Conservation (phyloP, 2,329 filamentous ascomycete genomes). For the Dactylella cylindrospora region DNA sequence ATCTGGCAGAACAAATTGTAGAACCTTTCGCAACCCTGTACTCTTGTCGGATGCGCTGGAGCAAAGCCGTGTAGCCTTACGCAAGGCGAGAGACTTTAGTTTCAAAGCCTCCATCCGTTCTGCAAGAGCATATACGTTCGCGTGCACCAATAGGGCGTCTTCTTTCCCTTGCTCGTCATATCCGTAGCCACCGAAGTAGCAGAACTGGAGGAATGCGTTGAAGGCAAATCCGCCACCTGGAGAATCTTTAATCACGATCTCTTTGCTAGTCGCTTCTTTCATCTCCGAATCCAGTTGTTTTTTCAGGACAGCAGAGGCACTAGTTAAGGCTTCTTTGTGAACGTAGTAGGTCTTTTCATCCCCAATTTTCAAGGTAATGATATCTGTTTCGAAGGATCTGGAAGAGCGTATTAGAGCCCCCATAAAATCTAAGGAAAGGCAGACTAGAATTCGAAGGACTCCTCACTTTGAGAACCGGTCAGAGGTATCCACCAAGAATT, state of each 20-base stretch:
- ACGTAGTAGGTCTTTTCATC: constrained; percentile 11
- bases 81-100: constrained; percentile 22
- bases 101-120: constrained; percentile 32
- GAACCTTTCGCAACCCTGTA: constrained; percentile 1
- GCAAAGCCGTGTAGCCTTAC: constrained; percentile 20
- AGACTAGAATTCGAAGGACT: neutral
- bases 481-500: constrained; percentile 6
- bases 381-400: constrained; percentile 12
- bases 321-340: constrained; percentile 17
- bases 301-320: constrained; percentile 22
- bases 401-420: too few species aligned
- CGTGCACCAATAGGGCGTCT: constrained; percentile 21
- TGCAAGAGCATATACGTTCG: constrained; percentile 23
- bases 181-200: constrained; percentile 26
- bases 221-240: constrained; percentile 5
- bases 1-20: constrained; percentile 24
- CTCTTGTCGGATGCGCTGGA: neutral
- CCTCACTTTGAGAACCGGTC: constrained; percentile 9
- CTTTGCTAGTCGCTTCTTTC: constrained; percentile 15
- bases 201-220: constrained; percentile 20
- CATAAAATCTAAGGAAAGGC: too few species aligned
- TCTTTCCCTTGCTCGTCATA: constrained; percentile 19
- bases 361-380: constrained; percentile 15
- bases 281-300: constrained; percentile 7
- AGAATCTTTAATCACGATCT: constrained; percentile 6